Base-by-base conservation (phyloP, 2,329 filamentous ascomycete species). In the Rutstroemia sp. region DNA sequence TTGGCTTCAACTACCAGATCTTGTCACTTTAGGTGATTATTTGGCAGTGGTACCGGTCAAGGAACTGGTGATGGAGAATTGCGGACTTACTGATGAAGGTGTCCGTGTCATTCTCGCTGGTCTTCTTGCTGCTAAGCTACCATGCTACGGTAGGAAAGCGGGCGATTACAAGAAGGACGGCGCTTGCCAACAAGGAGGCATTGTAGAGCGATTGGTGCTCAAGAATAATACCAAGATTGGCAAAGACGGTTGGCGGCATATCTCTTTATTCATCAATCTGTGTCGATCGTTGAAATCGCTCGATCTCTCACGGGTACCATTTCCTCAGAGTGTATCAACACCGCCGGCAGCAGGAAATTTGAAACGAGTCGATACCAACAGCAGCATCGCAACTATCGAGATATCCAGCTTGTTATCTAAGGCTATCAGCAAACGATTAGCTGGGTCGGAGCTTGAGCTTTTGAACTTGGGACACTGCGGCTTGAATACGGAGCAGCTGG, bases 41-140 rank as follows among this genome's bases (percentile, higher is more conserved):
- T 78, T 99, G 42, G 92, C 94, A 5, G 84, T 99, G 6, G 92
- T 97, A 0, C 92, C 94, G 0, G 86, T 97, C 2, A 87, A 88
- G 63, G 90, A 95, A 66, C 73, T 99, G 0, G 78, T 95, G 6
- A 73, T 97, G 54, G 92, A 96, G 66, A 89, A 95, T 68, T 92
- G 90, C 58, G 88, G 90, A 5, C 73, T 99, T 39, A 89, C 81
- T 1, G 92, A 97, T 65, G 91, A 95, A 69, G 90, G 90, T 3
- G 76, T 96, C 6, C 82, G 94, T 17, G 87, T 95, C 17, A 83
- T 97, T 44, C 79, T 99, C 9, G 89, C 92, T 1, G 92, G 90
- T 3, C 76, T 99, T 1, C 75, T 96, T 6, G 88, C 92, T 3
- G 87, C 89, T 2, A 94, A 87, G 65, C 83, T 79, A 57, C 80